phyloP scores from a whole-genome alignment of 2,329 filamentous ascomycete genomes.

The Fusarium scirpi region DNA sequence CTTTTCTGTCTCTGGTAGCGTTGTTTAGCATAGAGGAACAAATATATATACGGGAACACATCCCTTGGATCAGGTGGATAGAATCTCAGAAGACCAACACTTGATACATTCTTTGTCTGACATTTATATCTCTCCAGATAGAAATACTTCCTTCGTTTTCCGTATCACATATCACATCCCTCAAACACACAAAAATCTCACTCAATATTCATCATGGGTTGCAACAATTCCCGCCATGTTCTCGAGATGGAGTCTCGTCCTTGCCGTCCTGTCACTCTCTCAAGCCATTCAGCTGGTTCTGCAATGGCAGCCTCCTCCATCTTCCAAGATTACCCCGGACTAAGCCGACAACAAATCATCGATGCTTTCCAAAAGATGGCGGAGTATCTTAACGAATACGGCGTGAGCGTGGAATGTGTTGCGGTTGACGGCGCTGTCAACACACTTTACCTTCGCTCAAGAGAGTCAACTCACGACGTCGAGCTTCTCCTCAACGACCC shows the following conservation, averaged over 20 bases:
- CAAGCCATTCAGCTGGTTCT: constrained; percentile 34
- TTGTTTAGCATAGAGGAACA: not conserved
- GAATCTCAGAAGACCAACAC: constrained; percentile 8
- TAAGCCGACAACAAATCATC: constrained; percentile 26
- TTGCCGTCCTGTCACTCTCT: constrained; percentile 33
- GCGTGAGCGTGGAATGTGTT: constrained; percentile 24
- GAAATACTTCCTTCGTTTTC: constrained; percentile 1
- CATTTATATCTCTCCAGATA: constrained; percentile 1
- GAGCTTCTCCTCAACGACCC: constrained; percentile 38
- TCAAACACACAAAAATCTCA: not conserved
- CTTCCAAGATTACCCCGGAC: constrained; percentile 33
- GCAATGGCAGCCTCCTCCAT: constrained; percentile 29
- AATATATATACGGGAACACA: constrained; percentile 28
- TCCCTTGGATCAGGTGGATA: constrained; percentile 19
- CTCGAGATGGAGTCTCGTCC: constrained; percentile 38
- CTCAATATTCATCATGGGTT: constrained; percentile 31
- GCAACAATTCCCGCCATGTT: constrained; percentile 35
- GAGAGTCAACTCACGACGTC: constrained; percentile 38
- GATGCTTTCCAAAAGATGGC: constrained; percentile 38
- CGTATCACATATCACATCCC: not conserved
- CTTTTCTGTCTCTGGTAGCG: constrained; percentile 5
- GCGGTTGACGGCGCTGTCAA: constrained; percentile 41
- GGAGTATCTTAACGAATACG: constrained; percentile 37
- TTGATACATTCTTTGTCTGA: constrained; percentile 11
- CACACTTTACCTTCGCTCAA: constrained; percentile 34